Conservation (phyloP, 306 rosid genomes). For the Heteromeles arbutifolia region DNA sequence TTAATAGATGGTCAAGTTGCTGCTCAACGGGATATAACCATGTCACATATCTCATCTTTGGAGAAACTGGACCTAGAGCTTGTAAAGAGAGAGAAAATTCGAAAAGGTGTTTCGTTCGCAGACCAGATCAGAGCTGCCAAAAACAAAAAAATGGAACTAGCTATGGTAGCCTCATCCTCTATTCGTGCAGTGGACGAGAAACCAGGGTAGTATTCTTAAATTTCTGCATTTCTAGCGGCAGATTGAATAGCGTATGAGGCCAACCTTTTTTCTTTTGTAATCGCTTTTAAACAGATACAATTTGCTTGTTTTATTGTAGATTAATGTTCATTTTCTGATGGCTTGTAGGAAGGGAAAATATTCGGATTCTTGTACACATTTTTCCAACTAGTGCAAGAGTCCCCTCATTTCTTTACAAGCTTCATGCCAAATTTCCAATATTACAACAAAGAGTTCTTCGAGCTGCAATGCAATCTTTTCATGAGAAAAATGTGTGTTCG, state of each 20-base stretch:
- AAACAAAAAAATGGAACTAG: constrained; percentile 36
- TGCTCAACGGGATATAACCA: constrained; percentile 22
- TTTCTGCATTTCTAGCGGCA: constrained; percentile 16
- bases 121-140: constrained; percentile 77
- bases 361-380: not conserved
- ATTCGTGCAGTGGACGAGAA: constrained; percentile 1
- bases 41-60: constrained; percentile 29
- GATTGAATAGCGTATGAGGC: not conserved
- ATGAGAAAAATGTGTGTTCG: not conserved
- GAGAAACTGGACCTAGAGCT: constrained; percentile 62
- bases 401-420: not conserved
- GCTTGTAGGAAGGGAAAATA: not conserved
- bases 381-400: not conserved
- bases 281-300: not conserved
- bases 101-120: constrained; percentile 52
- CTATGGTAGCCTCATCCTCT: constrained; percentile 19
- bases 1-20: constrained; percentile 20
- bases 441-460: not conserved
- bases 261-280: not conserved
- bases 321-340: not conserved
- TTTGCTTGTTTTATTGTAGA: not conserved
- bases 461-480: not conserved
- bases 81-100: constrained; percentile 48
- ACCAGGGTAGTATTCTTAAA: not conserved
- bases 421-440: not conserved